Conservation (phyloP, 805 yeast species). For the Dipodascus albidus region DNA sequence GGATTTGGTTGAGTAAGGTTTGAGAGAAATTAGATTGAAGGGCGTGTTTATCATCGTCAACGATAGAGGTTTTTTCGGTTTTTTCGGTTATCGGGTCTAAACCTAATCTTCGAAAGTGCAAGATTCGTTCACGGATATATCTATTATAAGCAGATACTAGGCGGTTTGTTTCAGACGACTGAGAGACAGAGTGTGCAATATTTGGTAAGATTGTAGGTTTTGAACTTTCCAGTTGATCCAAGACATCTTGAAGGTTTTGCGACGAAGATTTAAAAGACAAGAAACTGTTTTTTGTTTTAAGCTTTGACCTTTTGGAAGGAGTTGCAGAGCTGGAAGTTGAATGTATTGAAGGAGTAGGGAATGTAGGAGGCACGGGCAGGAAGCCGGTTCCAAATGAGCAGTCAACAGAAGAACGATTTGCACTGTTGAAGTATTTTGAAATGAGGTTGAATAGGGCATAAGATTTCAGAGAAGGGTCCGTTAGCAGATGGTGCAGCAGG, state of each 20-base stretch:
- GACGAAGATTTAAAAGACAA: constrained; percentile 4
- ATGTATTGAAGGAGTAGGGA: not conserved
- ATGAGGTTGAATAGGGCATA: constrained; percentile 1
- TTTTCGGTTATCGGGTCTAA: constrained; percentile 12
- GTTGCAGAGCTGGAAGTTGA: not conserved
- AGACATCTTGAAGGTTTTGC: not conserved
- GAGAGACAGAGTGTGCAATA: constrained; percentile 1
- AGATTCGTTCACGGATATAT: constrained; percentile 11
- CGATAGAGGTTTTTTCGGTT: constrained; percentile 6
- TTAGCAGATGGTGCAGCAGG: constrained; percentile 10
- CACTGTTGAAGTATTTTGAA: not conserved
- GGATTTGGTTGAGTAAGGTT: constrained; percentile 10
- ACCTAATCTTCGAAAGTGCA: constrained; percentile 8
- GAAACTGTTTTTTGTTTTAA: not conserved
- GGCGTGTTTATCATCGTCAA: constrained; percentile 4
- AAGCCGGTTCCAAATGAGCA: not conserved
- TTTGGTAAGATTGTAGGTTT: constrained; percentile 1
- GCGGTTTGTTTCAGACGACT: constrained; percentile 3
- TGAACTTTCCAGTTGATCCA: constrained; percentile 4
- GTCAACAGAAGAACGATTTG: not conserved
- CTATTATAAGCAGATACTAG: constrained; percentile 10
- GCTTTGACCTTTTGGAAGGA: not conserved
- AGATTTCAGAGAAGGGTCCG: constrained; percentile 4
- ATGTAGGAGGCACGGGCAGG: not conserved
- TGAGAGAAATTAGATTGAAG: constrained; percentile 1